Evolutionary conservation across 495 filamentous ascomycete genomes (phyloP), one percentile per base, ranked within the genome.

Genomic region (Clohesyomyces aquaticus): DNA sequence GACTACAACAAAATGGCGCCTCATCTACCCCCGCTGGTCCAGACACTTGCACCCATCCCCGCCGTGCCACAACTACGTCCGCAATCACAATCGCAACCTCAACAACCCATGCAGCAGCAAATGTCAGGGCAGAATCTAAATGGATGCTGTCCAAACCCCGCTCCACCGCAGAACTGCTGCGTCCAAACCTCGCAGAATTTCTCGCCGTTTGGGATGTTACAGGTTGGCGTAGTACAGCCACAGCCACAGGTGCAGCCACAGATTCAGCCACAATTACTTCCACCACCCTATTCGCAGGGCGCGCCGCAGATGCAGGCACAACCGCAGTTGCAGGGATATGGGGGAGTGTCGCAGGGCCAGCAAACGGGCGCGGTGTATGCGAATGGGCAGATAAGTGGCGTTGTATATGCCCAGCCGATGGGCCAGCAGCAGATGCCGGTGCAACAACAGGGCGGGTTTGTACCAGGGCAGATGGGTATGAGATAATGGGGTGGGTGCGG

Each of bases 1-100:
- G 67, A 69, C 48, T 69, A 69, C 57, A 65, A 58, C 53, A 69
- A 61, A 35, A 65, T 69, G 61, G 56, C 61, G 2, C 50, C 49
- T 11, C 9, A 26, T 1, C 58, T 67, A 9, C 63, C 56, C n/a
- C 2, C 23, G 2, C 41, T 57, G 18, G 50, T 56, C 16, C 63
- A 66, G 23, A 59, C 63, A 1, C 8, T 11, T 2, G 22, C 28
- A n/a, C 58, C 63, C 8, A 57, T 67, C 16, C 63, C 63, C 2
- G 19, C 49, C 14, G 43, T 57, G 1, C 58, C 63, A 23, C 63
- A 55, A 42, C 45, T 27, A 25, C 3, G 48, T 25, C 22, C 27
- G 12, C 53, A 49, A 11, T 19, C 11, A 1, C 61, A 64, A 57
- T 18, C 46, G 23, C 45, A 58, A 46, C 43, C 43, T n/a, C 61